Evolutionary conservation across 2,329 filamentous ascomycete species (phyloP).

Genomic region (Diaporthe caulivora): DNA sequence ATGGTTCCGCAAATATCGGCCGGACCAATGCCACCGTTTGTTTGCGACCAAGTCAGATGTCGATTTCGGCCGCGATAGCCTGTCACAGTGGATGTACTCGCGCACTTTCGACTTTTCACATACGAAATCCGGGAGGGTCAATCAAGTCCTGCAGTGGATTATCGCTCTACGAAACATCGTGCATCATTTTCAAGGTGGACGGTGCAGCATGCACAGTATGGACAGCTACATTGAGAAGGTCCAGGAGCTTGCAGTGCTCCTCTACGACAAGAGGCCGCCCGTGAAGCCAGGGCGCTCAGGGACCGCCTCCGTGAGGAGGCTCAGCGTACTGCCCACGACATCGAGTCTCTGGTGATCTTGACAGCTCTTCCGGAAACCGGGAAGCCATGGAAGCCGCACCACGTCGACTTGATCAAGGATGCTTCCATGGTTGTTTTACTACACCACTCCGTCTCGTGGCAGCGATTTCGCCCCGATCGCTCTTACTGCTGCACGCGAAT

Average conservation of each 20-base stretch:
- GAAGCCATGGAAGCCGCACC: not conserved
- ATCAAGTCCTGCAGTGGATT: accelerated
- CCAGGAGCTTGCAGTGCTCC: not conserved
- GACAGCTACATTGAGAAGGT: not conserved
- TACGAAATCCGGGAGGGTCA: not conserved
- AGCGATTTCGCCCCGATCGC: not conserved
- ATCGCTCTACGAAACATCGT: not conserved
- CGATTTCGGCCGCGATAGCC: not conserved
- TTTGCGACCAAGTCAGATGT: not conserved
- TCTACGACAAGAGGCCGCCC: not conserved
- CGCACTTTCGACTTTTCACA: not conserved
- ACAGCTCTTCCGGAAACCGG: not conserved
- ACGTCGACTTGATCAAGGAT: not conserved
- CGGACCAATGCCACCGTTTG: not conserved
- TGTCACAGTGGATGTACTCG: not conserved
- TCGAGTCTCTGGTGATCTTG: not conserved
- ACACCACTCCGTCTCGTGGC: not conserved
- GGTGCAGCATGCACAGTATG: not conserved
- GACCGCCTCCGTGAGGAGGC: not conserved
- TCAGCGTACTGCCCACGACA: not conserved
- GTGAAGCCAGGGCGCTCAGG: not conserved
- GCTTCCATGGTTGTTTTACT: not conserved
- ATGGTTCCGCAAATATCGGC: not conserved
- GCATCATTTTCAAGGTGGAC: not conserved
- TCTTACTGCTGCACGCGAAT: not conserved